A percentile compares a stretch with the other conserved stretches of the same genome.
Conservation (phyloP, 495 filamentous ascomycete genomes). For the Cairneyella variabilis region DNA sequence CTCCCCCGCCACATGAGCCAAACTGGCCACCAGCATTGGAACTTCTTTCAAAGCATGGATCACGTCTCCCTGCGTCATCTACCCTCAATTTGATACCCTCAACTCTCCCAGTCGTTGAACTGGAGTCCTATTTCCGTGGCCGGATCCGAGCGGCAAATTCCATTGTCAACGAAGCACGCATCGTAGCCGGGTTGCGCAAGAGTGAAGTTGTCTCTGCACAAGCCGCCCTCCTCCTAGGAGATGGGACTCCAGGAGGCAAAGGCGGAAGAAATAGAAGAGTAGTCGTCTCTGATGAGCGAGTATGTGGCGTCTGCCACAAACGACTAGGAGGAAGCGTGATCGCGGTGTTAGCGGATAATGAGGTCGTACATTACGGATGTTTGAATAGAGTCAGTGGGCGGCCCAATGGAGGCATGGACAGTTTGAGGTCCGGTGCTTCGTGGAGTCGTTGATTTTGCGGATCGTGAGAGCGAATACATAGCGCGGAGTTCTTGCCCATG, state of each 20-base stretch:
- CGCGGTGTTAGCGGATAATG: conserved; percentile 48
- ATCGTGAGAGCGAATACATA: conserved; percentile 1
- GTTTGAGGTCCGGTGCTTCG: conserved; percentile 6
- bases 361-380: conserved; percentile 83
- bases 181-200: conserved; percentile 70
- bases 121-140: conserved; percentile 89
- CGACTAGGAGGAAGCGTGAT: conserved; percentile 87
- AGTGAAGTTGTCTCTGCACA: conserved; percentile 70
- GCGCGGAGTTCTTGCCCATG: conserved; percentile 15
- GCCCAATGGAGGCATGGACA: conserved; percentile 10
- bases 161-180: conserved; percentile 68
- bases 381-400: conserved; percentile 39
- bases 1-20: conserved; percentile 67
- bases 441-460: conserved; percentile 3
- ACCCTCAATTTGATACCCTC: conserved; percentile 85
- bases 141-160: conserved; percentile 85
- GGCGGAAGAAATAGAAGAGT: conserved; percentile 67
- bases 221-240: conserved; percentile 64
- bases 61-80: conserved; percentile 79
- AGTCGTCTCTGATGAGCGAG: conserved; percentile 76
- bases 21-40: conserved; percentile 77
- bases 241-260: conserved; percentile 49
- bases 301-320: conserved; percentile 91
- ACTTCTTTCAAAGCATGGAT: conserved; percentile 87
- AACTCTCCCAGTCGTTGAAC: conserved; percentile 66